phyloP scores from a whole-genome alignment of 2,329 filamentous ascomycete species.

The Hypoxylon sp. region DNA sequence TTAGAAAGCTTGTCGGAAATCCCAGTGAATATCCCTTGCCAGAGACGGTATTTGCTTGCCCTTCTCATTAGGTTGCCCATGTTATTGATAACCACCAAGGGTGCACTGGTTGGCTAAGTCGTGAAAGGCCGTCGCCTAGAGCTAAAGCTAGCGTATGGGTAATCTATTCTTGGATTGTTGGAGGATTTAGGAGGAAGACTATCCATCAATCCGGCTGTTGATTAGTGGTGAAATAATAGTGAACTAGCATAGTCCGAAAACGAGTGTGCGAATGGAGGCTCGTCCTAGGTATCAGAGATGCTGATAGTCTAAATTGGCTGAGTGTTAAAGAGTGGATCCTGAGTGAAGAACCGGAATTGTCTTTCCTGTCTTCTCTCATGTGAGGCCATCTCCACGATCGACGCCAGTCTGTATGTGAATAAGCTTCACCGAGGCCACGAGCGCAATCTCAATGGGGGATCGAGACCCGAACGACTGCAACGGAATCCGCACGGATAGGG shows the following conservation, averaged over 20 bases:
- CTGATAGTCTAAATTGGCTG: conserved; percentile 4
- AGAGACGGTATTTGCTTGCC: conserved; percentile 8
- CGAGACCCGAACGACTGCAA: conserved; percentile 24
- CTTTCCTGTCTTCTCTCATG: conserved; percentile 19
- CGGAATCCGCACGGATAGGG: conserved; percentile 48
- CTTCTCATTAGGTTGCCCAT: conserved; percentile 18
- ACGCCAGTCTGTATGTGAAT: conserved; percentile 18
- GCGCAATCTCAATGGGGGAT: conserved; percentile 35
- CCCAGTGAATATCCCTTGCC: conserved; percentile 13
- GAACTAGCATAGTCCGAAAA: conserved; percentile 10
- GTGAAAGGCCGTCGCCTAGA: conserved; percentile 9
- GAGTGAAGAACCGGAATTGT: conserved; percentile 20
- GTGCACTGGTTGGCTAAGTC: conserved; percentile 13
- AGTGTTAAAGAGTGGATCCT: background rate
- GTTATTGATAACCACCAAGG: background rate
- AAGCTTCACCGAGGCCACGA: conserved; percentile 36
- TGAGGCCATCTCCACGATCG: conserved; percentile 29
- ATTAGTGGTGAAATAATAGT: conserved; percentile 2
- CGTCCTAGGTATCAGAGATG: conserved; percentile 1
- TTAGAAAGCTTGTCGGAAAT: conserved; percentile 19
- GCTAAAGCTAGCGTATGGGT: conserved; percentile 6
- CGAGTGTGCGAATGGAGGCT: background rate
- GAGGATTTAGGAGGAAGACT: conserved; percentile 10
- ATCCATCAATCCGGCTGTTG: background rate
- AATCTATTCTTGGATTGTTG: conserved; percentile 30